phyloP scores from a whole-genome alignment of 2,329 filamentous ascomycete genomes.

The Fusarium cyanostomum region DNA sequence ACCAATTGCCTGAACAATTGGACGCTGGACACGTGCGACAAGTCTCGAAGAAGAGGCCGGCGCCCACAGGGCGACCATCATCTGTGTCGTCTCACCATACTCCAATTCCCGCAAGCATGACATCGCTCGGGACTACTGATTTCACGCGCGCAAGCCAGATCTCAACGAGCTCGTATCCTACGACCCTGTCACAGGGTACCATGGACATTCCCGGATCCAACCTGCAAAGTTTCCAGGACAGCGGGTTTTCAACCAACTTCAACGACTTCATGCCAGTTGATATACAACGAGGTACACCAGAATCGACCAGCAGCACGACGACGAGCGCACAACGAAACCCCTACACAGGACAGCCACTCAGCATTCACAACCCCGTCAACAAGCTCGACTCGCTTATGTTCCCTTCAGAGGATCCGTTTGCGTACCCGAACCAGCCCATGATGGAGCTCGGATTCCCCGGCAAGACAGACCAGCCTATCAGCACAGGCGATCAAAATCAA shows the following conservation, averaged over 20 bases:
- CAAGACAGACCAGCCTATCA: slow-evolving; percentile 47
- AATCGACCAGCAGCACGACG: slow-evolving; percentile 53
- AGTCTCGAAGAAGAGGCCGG: slow-evolving; percentile 65
- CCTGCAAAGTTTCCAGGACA: slow-evolving; percentile 48
- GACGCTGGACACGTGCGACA: slow-evolving; percentile 59
- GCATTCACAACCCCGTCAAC: slow-evolving; percentile 61
- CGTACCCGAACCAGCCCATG: slow-evolving; percentile 80
- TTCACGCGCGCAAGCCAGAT: slow-evolving; percentile 45
- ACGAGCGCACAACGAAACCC: slow-evolving; percentile 51
- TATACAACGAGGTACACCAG: slow-evolving; percentile 54
- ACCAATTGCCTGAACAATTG: slow-evolving; percentile 79
- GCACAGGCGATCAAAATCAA: slow-evolving; percentile 46
- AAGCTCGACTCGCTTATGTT: slow-evolving; percentile 85
- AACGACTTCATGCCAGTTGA: slow-evolving; percentile 59
- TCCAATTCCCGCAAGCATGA: slow-evolving; percentile 45
- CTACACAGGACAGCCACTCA: slow-evolving; percentile 47
- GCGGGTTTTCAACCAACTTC: slow-evolving; percentile 52
- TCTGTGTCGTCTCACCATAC: slow-evolving; percentile 43
- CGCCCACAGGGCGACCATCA: slow-evolving; percentile 52
- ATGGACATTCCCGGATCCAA: slow-evolving; percentile 48
- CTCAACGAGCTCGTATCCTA: slow-evolving; percentile 41
- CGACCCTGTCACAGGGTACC: slow-evolving; percentile 44
- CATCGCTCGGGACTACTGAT: slow-evolving; percentile 48
- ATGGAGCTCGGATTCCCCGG: slow-evolving; percentile 63
- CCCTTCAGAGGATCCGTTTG: slow-evolving; percentile 78